phyloP scores from a whole-genome alignment of 2,329 filamentous ascomycete species.

The Aspergillus sp. region DNA sequence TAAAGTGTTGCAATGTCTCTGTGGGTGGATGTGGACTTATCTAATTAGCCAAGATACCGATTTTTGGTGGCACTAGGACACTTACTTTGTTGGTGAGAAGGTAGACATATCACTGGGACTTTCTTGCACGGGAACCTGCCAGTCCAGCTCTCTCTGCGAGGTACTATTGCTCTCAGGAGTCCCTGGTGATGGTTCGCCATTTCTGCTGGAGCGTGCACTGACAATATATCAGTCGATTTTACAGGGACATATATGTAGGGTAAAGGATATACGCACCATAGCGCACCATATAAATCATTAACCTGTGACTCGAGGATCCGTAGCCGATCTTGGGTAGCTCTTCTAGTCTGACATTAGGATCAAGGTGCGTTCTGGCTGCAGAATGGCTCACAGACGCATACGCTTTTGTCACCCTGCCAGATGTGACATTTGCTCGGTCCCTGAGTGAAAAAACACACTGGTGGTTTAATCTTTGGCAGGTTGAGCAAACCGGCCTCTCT shows the following conservation, averaged over 20 bases:
- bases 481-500: conserved; percentile 12
- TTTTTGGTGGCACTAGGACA: background rate
- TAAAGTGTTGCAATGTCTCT: background rate
- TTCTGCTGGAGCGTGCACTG: background rate
- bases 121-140: background rate
- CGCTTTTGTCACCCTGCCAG: background rate
- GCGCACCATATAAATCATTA: background rate
- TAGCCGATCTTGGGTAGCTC: conserved; percentile 3
- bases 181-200: background rate
- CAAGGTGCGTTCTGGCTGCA: background rate
- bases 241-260: background rate
- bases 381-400: background rate
- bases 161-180: background rate
- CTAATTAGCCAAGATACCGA: background rate
- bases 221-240: too few relatives aligned
- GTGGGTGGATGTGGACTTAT: background rate
- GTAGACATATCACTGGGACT: background rate
- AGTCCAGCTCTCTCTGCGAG: background rate
- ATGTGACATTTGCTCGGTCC: background rate
- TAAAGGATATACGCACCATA: background rate
- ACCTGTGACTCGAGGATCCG: conserved; percentile 1
- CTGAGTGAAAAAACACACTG: conserved; percentile 5
- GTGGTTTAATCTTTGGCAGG: conserved; percentile 11
- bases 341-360: background rate
- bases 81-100: background rate